Base-by-base conservation (phyloP, 2,329 filamentous ascomycete genomes). In the Aureobasidium sp. region DNA sequence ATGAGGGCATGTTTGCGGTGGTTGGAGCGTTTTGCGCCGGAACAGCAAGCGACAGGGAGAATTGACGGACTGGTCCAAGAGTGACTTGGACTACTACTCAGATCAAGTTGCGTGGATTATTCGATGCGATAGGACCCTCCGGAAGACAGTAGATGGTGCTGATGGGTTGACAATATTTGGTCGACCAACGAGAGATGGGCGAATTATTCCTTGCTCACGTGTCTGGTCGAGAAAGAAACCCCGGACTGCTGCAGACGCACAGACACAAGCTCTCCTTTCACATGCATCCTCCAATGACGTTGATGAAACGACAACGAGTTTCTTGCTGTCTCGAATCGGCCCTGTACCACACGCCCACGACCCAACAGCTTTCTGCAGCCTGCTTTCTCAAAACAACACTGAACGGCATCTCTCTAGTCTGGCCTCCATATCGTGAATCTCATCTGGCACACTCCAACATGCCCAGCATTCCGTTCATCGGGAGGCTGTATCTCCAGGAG, bases 1-100 rank as follows among this genome's bases (percentile, higher is more conserved):
- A 97, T 76, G 89, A 91, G 63, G 93, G 92, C 94, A 97, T 96
- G 61, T 47, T 36, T 37, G 47, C 6, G 30, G 37, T 30, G n/a
- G n/a, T 25, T 32, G 27, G n/a, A 49, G 32, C 30, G 27, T 7
- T 53, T 37, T 61, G 47, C 59, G 59, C 59, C 39, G 59, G 29
- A 4, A 48, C 42, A 15, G n/a, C 25, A 16, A 13, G 27, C 16
- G n/a, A 44, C 21, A 13, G 5, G 39, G 27, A 32, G 36, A 16
- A 6, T 39, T 8, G 25, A n/a, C n/a, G 13, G 9, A 7, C 16
- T 15, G 5, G 25, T 5, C 41, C 10, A 15, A 30, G 16, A 47
- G 25, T 30, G 44, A 47, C 13, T 30, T 3, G 3, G 3, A n/a
- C n/a, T n/a, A 16, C 6, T 4, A 30, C 5, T 47, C 27, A 8